These are phyloP conservation scores for Penicillium flavigenum DNA, from an alignment of 495 filamentous ascomycete species.

Conservation along the genomic window DNA sequence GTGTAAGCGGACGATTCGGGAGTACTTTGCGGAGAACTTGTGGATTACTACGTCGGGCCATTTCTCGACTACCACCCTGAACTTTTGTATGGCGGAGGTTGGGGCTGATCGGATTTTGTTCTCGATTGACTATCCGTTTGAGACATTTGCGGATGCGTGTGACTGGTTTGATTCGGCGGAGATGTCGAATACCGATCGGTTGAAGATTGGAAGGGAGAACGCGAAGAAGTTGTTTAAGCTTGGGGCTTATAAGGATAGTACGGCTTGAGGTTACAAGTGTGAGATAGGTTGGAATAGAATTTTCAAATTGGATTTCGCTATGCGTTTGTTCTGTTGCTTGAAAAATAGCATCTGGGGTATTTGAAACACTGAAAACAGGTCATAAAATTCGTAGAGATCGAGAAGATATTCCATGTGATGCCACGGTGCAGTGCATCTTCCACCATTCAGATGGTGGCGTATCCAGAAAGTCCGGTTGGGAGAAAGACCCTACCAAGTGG, in stretches of 20 bases:
- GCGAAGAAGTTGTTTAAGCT: constrained; percentile 55
- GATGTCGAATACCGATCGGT: constrained; percentile 42
- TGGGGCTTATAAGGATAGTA: constrained; percentile 43
- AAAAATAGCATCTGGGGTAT: background rate
- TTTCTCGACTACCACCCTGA: constrained; percentile 56
- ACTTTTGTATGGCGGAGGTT: constrained; percentile 48
- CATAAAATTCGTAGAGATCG: background rate
- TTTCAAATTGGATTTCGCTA: background rate
- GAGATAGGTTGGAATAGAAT: background rate
- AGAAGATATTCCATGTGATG: background rate
- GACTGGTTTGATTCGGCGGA: constrained; percentile 55
- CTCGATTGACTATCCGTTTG: constrained; percentile 54
- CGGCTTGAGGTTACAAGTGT: constrained; percentile 20
- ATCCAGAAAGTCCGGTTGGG: too few species aligned
- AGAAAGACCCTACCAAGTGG: too few species aligned
- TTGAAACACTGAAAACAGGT: background rate
- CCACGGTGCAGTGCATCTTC: too few species aligned
- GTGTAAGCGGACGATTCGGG: constrained; percentile 52
- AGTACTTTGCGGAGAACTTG: constrained; percentile 61
- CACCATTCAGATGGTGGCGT: background rate
- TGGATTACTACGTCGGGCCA: constrained; percentile 66
- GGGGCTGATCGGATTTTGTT: constrained; percentile 47
- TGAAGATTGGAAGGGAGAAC: constrained; percentile 53
- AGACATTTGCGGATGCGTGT: constrained; percentile 53
- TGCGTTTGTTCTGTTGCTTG: background rate